A percentile compares a stretch with the other conserved stretches of the same genome.
These are phyloP conservation scores for Lodderomyces orthopsilosis DNA, from an alignment of 1,139 yeast species.

Conservation along the genomic window DNA sequence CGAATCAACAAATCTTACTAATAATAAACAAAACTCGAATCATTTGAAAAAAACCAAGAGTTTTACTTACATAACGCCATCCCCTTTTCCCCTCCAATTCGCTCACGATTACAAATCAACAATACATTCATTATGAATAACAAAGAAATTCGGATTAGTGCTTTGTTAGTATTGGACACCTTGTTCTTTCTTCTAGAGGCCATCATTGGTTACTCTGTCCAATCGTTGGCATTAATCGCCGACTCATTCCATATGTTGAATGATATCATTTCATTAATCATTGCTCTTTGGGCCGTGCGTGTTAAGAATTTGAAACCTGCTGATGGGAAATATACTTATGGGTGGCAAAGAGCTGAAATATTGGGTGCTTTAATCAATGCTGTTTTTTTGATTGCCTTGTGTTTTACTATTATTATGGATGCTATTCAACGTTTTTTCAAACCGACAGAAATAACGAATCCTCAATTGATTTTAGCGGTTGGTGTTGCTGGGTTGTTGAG, in stretches of 20 bases:
- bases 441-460: constrained; percentile 77
- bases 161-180: constrained; percentile 75
- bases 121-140: constrained; percentile 26
- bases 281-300: constrained; percentile 95
- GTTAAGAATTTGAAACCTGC: constrained; percentile 83
- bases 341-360: constrained; percentile 96
- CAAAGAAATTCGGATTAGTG: constrained; percentile 72
- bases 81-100: too few species aligned
- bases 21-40: too few species aligned
- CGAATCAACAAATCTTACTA: too few species aligned
- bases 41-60: too few species aligned
- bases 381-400: constrained; percentile 85
- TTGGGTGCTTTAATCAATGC: constrained; percentile 93
- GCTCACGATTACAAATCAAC: background rate
- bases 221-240: constrained; percentile 88
- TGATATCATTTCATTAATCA: constrained; percentile 84
- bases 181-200: constrained; percentile 83
- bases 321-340: constrained; percentile 86
- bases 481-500: constrained; percentile 82
- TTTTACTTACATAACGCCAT: too few species aligned
- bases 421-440: constrained; percentile 85
- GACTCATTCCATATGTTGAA: constrained; percentile 98
- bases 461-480: constrained; percentile 74
- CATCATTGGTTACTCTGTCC: constrained; percentile 81
- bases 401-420: constrained; percentile 88